Evolutionary conservation across 352 stramenopile genomes (phyloP).

Genomic region (Plasmopara halstedii): DNA sequence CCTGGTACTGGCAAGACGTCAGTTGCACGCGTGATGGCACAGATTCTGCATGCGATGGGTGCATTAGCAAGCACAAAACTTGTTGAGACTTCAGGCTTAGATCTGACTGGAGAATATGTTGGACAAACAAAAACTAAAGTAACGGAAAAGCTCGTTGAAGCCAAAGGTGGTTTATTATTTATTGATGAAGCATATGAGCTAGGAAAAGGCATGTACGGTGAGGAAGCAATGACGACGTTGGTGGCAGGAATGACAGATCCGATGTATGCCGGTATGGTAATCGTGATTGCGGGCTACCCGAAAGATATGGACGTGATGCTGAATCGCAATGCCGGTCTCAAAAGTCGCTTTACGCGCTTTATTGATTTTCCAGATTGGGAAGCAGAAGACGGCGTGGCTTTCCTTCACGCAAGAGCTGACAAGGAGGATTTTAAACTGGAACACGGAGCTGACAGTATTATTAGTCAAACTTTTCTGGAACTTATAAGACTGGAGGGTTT

Average conservation of each 20-base stretch:
- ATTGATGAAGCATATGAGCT: slow-evolving; percentile 91
- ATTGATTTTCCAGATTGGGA: slow-evolving; percentile 88
- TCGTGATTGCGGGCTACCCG: slow-evolving; percentile 88
- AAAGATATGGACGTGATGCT: slow-evolving; percentile 88
- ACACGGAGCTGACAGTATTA: slow-evolving; percentile 9
- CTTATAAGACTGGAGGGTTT: slow-evolving; percentile 50
- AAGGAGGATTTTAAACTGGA: slow-evolving; percentile 37
- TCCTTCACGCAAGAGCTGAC: slow-evolving; percentile 34
- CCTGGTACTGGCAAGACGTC: slow-evolving; percentile 88
- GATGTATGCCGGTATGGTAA: slow-evolving; percentile 75
- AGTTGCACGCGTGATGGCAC: slow-evolving; percentile 88
- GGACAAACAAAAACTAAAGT: slow-evolving; percentile 88
- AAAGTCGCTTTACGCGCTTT: slow-evolving; percentile 87
- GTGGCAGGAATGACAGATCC: slow-evolving; percentile 86
- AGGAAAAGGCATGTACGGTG: slow-evolving; percentile 68
- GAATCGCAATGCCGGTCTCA: slow-evolving; percentile 84
- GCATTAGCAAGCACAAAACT: slow-evolving; percentile 89
- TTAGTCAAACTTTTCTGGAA: slow-evolving; percentile 30
- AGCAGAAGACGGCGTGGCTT: slow-evolving; percentile 65
- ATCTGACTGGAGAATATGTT: slow-evolving; percentile 86
- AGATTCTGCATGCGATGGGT: slow-evolving; percentile 91
- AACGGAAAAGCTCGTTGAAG: slow-evolving; percentile 77
- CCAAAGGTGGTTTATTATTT: slow-evolving; percentile 88
- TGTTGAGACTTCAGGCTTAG: slow-evolving; percentile 78
- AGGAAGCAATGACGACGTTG: slow-evolving; percentile 87